Evolutionary conservation across 495 filamentous ascomycete species (phyloP), one percentile per base, ranked within the genome.

Genomic region (Hypoxylon crocopeplum): DNA sequence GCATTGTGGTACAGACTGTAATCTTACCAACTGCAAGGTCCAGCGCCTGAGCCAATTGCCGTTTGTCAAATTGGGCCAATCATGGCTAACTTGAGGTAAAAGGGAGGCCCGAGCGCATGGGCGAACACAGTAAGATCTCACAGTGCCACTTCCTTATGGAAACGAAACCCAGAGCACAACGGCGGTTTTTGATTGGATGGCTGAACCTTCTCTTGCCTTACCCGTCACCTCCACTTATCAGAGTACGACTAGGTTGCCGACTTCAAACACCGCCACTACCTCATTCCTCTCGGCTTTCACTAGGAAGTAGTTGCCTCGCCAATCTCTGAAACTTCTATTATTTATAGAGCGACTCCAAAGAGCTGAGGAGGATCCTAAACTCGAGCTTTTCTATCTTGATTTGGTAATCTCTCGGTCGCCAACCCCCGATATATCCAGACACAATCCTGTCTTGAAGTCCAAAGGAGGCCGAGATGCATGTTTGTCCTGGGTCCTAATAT

Each of bases 91-190:
- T 15, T 45, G 5, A 40, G 17, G 29, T 22, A 34, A 53, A 48
- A 30, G 37, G 21, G 46, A 56, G 48, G 40, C 33, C 58, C 33
- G 36, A 52, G 52, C 48, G 47, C 30, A 34, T 48, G 42, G 29
- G 25, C 37, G 38, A 59, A 53, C 59, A 63, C 59, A 44, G 53
- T 63, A 22, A 5, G 34, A 10, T 2, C 1, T 25, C 29, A 63
- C 42, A 57, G 48, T 57, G 40, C 41, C 2, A 2, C n/a, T 38
- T 57, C 30, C n/a, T 24, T 20, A 52, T 47, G 22, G 7, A 50
- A 25, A 46, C 25, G n/a, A n/a, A 20, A 24, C 29, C 30, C 10
- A 34, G 19, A n/a, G 11, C 8, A n/a, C n/a, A n/a, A 25, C 24
- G 34, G 39, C 2, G 30, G 25, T 3, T 42, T 49, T 30, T 53